Conservation (phyloP, 2,329 filamentous ascomycete species). For the Apiospora pterosperma region DNA sequence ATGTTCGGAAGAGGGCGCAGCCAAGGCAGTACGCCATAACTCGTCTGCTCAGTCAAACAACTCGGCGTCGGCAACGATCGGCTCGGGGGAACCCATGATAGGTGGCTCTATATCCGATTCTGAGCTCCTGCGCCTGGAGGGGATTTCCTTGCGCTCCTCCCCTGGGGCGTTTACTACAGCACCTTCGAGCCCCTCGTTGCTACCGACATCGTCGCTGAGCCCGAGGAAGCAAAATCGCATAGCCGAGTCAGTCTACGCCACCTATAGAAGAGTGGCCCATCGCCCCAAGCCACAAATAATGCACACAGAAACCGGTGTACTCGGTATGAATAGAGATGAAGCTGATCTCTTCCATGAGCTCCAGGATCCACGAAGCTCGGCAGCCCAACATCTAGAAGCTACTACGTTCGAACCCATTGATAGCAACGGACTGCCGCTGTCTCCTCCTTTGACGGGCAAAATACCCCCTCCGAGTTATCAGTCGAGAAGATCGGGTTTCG, state of each 20-base stretch:
- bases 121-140: conserved; percentile 43
- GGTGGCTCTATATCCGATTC: conserved; percentile 43
- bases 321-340: background rate
- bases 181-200: conserved; percentile 20
- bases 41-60: conserved; percentile 10
- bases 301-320: background rate
- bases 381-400: conserved; percentile 10
- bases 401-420: conserved; percentile 19
- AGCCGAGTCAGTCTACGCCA: conserved; percentile 23
- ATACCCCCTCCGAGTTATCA: conserved; percentile 18
- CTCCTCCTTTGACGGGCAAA: conserved; percentile 25
- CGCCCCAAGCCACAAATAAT: conserved; percentile 16
- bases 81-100: conserved; percentile 21
- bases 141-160: conserved; percentile 39
- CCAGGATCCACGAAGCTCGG: conserved; percentile 11
- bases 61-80: conserved; percentile 12
- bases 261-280: conserved; percentile 21
- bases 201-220: conserved; percentile 20
- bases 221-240: conserved; percentile 24
- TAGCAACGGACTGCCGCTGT: conserved; percentile 21
- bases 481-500: conserved; percentile 18
- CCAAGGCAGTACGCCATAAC: conserved; percentile 5
- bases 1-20: conserved; percentile 13
- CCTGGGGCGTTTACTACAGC: conserved; percentile 16
- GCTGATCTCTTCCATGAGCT: background rate